Percentiles rank a stretch among this genome's conserved stretches.
Evolutionary conservation across 2,329 filamentous ascomycete species (phyloP).

Genomic region (Seiridium unicorne): DNA sequence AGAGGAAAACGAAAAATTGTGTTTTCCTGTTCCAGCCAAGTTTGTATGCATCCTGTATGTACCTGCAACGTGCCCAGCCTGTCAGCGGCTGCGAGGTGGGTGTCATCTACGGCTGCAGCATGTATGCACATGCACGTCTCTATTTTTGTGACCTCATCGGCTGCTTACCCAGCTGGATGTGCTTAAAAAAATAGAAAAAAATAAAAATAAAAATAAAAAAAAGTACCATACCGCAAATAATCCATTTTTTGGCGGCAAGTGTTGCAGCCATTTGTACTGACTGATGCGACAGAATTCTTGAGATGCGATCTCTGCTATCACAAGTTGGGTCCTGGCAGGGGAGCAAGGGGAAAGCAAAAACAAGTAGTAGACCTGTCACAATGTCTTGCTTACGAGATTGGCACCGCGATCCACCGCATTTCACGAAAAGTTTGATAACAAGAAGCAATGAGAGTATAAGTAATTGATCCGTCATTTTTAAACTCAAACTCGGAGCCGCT

Average conservation of each 20-base stretch:
- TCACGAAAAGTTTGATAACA: background rate
- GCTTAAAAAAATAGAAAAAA: background rate
- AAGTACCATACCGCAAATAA: background rate
- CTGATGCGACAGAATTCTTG: too few relatives aligned
- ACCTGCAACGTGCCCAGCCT: background rate
- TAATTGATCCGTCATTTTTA: slow-evolving; percentile 6
- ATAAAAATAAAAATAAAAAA: background rate
- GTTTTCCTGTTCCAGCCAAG: background rate
- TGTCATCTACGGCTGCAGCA: background rate
- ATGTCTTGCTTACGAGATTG: slow-evolving; percentile 1
- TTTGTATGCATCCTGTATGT: background rate
- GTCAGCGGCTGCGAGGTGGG: background rate
- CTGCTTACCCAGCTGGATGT: background rate
- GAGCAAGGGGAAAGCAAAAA: background rate
- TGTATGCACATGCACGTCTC: background rate
- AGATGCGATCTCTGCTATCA: too few relatives aligned
- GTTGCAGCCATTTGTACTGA: too few relatives aligned
- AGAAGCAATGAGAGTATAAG: background rate
- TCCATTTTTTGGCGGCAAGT: too few relatives aligned
- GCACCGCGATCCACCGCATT: background rate
- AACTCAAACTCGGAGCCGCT: background rate
- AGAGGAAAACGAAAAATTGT: background rate
- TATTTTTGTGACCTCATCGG: background rate
- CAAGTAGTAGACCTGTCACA: slow-evolving; percentile 6
- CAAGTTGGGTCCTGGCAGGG: too few relatives aligned